Evolutionary conservation across 78 protist species (phyloP), one percentile per base, ranked within the genome.

Genomic region (Pigoraptor vietnamica): DNA sequence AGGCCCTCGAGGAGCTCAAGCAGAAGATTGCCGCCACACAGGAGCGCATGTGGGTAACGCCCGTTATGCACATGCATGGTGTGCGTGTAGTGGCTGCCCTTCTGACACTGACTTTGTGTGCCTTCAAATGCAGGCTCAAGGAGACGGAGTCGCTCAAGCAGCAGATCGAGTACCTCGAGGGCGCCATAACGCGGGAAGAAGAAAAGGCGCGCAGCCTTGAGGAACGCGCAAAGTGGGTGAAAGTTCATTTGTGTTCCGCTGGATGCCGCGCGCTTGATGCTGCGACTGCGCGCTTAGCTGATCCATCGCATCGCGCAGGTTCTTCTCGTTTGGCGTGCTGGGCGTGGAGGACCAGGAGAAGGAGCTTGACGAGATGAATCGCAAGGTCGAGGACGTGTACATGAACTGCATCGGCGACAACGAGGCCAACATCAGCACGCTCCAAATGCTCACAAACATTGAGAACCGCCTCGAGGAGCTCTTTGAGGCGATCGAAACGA

Each of bases 401-500:
- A 9, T 9, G 25, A 14, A 32, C 29, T 84, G 88, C 39, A 36
- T 84, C 25, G 88, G 88, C 39, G 39, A 84, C 24, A 84, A 84
- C 29, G 88, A 84, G 39, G 88, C 88, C 39, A 14, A 35, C 21
- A 36, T 84, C 29, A 19, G 39, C 40, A 84, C 88, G 39, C 29
- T 84, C 37, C 88, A 84, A 35, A 84, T 84, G 88, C 39, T 84
- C 36, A 84, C 88, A 9, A 84, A 84, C 88, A 84, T 84, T 84
- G 88, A 84, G 39, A 84, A 84, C 23, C 1, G 39, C 23, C 39
- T 84, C 36, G 88, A 84, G 88, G 88, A 84, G 21, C 88, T 84
- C 35, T 19, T 84, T 14, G 88, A n/a, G 23, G 39, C 88, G 2
- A n/a, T 84, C 24, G 35, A 32, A 1, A 2, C 25, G 39, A 84